A percentile compares a stretch with the other conserved stretches of the same genome.
These are phyloP conservation scores for Penicillium vulpinum DNA, from an alignment of 2,329 filamentous ascomycete species.

Conservation along the genomic window DNA sequence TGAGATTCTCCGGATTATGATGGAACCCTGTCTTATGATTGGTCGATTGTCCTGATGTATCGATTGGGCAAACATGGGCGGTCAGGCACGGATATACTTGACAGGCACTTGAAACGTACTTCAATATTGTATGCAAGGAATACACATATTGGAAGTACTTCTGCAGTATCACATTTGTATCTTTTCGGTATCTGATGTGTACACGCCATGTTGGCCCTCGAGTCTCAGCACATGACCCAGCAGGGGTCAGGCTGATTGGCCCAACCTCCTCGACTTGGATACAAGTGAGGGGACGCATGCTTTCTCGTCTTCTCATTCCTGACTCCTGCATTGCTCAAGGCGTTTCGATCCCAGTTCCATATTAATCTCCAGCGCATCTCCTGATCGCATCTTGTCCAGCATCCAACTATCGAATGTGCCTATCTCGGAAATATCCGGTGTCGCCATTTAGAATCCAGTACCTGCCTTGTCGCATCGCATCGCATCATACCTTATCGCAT, in stretches of 20 bases:
- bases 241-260: slow-evolving; percentile 26
- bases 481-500: slow-evolving; percentile 24
- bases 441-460: neutral
- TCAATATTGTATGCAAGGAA: neutral
- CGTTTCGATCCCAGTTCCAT: slow-evolving; percentile 8
- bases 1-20: neutral
- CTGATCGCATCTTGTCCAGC: slow-evolving; percentile 6
- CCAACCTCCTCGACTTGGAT: slow-evolving; percentile 31
- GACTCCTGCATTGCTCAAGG: slow-evolving; percentile 21
- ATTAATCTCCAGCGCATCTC: slow-evolving; percentile 6
- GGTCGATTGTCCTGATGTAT: slow-evolving; percentile 13
- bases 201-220: slow-evolving; percentile 6
- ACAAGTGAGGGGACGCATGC: slow-evolving; percentile 22
- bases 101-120: slow-evolving; percentile 2
- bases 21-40: slow-evolving; percentile 1
- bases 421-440: slow-evolving; percentile 1
- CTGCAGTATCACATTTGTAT: neutral
- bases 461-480: slow-evolving; percentile 14
- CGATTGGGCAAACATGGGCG: slow-evolving; percentile 27
- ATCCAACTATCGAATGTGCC: slow-evolving; percentile 5
- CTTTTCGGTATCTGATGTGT: slow-evolving; percentile 3
- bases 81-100: slow-evolving; percentile 21
- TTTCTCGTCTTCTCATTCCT: slow-evolving; percentile 12
- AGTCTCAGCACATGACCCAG: slow-evolving; percentile 16
- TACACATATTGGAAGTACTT: neutral